Conservation (phyloP, 208 protist genomes). For the Crithidia bombi region DNA sequence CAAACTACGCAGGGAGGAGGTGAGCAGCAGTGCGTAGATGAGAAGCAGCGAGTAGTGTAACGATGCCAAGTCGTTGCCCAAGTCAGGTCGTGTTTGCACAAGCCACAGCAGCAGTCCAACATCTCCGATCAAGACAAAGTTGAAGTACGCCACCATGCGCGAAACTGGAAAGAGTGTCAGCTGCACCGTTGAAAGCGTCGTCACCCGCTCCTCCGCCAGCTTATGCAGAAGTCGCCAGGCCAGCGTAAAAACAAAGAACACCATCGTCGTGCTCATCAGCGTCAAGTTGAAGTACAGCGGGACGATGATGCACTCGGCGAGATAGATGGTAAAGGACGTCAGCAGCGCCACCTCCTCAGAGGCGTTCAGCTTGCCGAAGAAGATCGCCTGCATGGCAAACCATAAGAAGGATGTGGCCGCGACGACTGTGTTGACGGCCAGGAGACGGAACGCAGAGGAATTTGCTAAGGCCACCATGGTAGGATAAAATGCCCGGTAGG, state of each 20-base stretch:
- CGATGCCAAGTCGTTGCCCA: slow-evolving; percentile 23
- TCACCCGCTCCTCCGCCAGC: slow-evolving; percentile 66
- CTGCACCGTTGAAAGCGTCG: slow-evolving; percentile 32
- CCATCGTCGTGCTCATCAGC: slow-evolving; percentile 36
- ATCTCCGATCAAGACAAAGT: slow-evolving; percentile 31
- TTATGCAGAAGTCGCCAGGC: slow-evolving; percentile 64
- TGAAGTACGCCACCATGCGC: slow-evolving; percentile 38
- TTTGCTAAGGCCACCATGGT: slow-evolving; percentile 67
- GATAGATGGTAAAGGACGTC: slow-evolving; percentile 44
- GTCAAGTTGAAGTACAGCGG: slow-evolving; percentile 50
- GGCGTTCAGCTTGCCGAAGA: slow-evolving; percentile 71
- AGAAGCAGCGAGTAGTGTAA: slow-evolving; percentile 41
- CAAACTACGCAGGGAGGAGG: slow-evolving; percentile 26
- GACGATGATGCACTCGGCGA: slow-evolving; percentile 59
- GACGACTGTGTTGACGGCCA: slow-evolving; percentile 53
- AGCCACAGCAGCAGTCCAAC: slow-evolving; percentile 24
- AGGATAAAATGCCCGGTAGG: slow-evolving; percentile 69
- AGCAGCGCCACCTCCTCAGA: slow-evolving; percentile 47
- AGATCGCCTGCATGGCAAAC: slow-evolving; percentile 42
- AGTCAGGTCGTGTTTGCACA: slow-evolving; percentile 22
- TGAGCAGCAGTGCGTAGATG: slow-evolving; percentile 40
- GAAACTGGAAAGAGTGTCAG: slow-evolving; percentile 20
- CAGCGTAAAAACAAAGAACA: slow-evolving; percentile 42
- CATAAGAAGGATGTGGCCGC: slow-evolving; percentile 42
- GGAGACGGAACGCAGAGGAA: slow-evolving; percentile 62